Conservation (phyloP, 2,329 filamentous ascomycete genomes). For the Nemania sp. region DNA sequence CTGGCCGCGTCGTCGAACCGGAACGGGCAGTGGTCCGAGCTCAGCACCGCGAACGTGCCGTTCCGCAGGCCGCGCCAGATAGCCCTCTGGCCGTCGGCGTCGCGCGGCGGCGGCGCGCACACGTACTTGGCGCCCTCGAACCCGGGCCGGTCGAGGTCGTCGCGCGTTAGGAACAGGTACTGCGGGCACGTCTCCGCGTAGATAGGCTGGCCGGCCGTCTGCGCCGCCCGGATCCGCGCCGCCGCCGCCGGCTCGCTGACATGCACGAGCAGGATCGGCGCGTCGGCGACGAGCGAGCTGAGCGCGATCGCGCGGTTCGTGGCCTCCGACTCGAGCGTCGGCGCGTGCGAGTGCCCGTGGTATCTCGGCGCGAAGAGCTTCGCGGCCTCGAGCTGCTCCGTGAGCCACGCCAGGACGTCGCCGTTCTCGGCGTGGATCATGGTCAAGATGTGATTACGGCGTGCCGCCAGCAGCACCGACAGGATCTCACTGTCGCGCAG, state of each 20-base stretch:
- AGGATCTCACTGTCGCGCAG: slow-evolving; percentile 55
- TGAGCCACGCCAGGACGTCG: slow-evolving; percentile 59
- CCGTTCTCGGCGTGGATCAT: slow-evolving; percentile 62
- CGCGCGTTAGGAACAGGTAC: slow-evolving; percentile 58
- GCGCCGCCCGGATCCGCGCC: slow-evolving; percentile 51
- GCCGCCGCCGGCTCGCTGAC: slow-evolving; percentile 54
- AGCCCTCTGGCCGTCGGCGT: slow-evolving; percentile 51
- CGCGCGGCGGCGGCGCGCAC: slow-evolving; percentile 57
- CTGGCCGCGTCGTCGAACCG: slow-evolving; percentile 50
- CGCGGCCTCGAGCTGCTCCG: slow-evolving; percentile 54
- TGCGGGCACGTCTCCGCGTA: slow-evolving; percentile 62
- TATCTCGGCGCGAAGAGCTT: slow-evolving; percentile 55
- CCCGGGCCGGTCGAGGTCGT: slow-evolving; percentile 53
- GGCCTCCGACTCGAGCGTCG: slow-evolving; percentile 56
- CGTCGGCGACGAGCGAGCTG: slow-evolving; percentile 52
- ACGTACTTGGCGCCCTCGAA: slow-evolving; percentile 61
- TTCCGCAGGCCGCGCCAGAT: slow-evolving; percentile 57
- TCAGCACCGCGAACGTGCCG: slow-evolving; percentile 57
- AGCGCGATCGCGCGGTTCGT: slow-evolving; percentile 58
- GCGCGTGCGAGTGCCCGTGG: slow-evolving; percentile 54
- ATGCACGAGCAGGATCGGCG: slow-evolving; percentile 59
- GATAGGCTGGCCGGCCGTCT: slow-evolving; percentile 53
- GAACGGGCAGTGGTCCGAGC: slow-evolving; percentile 52
- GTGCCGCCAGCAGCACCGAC: slow-evolving; percentile 53
- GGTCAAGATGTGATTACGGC: slow-evolving; percentile 50